Evolutionary conservation across 2,329 filamentous ascomycete genomes (phyloP), one percentile per base, ranked within the genome.

Genomic region (Chrysoporthe deuterocubensis): DNA sequence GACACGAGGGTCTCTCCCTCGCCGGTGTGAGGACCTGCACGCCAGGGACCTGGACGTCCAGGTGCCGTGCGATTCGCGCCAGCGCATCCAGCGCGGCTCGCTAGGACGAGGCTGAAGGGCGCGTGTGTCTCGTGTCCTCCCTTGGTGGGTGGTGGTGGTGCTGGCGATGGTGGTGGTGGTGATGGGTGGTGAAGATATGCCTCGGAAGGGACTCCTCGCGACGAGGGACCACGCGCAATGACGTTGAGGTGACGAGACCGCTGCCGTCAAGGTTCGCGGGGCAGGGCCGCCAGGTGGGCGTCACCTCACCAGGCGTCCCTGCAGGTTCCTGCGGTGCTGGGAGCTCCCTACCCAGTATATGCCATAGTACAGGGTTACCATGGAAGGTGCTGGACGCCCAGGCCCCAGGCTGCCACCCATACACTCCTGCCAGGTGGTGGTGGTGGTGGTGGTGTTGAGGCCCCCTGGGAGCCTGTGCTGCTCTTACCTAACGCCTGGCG

Each of bases 191-290:
- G 16, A 37, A 37, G 32, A 57, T 16, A 32, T 37, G 32, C 18
- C 52, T 16, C 11, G 7, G 26, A 14, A n/a, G 13, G 34, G 6
- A 37, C 16, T 40, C 16, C 8, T 57, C 32, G 52, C 18, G 11
- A 40, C 3, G 32, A 40, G 34, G 52, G 16, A 40, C 14, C 21
- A 26, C 42, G 58, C 43, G 37, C 42, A 63, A 62, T 60, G 61
- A 65, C 50, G 62, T 46, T 11, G 40, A 32, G 43, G 26, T 59
- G 48, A 58, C 66, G 61, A 48, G 46, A 26, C 11, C 26, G 14
- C 21, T 32, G 40, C 43, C 7, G 18, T 48, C n/a, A 43, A 58
- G 52, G 46, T 52, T 13, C 44, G 44, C 37, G 9, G 37, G 9
- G 6, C 5, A 40, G 37, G 37, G 1, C 9, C 44, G 8, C 44